Evolutionary conservation across 1,284 basidiomycete genomes (phyloP), one percentile per base, ranked within the genome.

Genomic region (Tilletiopsis washingtonensis): DNA sequence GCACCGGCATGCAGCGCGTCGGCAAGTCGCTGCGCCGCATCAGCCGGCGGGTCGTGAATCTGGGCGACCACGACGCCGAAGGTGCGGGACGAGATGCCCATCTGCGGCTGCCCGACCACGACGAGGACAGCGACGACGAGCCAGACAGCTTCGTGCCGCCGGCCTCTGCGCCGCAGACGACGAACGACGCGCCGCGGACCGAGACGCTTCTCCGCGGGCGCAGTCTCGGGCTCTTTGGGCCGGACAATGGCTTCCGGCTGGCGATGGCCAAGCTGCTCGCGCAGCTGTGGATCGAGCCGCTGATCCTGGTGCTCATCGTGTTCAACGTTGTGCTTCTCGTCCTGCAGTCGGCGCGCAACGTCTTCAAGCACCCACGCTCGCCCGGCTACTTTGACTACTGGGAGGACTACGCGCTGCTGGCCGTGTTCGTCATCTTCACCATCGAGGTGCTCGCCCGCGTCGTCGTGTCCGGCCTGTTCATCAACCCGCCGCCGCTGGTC

Each of bases 361-460:
- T 81, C 67, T 71, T 81, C 78, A 45, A 74, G 54, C 63, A 76
- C 5, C 75, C 78, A 12, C 47, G 73, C 61, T 53, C 64, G 26
- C 74, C 74, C 29, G 88, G 87, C 5, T 96, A 86, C 75, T 94
- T 96, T 75, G 82, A 84, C 52, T 65, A 75, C 12, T 93, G 91
- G 88, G 85, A 90, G 63, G 91, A 97, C 74, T 84, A 82, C 65
- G 82, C 80, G 19, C 77, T 97, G 17, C 87, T 97, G 69, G 80
- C 68, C 27, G 76, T 97, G 50, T 97, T 97, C 74, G 75, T 82
- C 59, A 64, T 88, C 58, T 97, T 91, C 78, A 91, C 90, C 86
- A 53, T 94, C 36, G 93, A 98, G 76, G 82, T 87, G 47, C 78
- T 87, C 54, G 88, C 88, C 37, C 84, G 91, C 20, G 91, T 94